Conservation (phyloP, 768 basidiomycete species). For the Leucosporidium scottii region DNA sequence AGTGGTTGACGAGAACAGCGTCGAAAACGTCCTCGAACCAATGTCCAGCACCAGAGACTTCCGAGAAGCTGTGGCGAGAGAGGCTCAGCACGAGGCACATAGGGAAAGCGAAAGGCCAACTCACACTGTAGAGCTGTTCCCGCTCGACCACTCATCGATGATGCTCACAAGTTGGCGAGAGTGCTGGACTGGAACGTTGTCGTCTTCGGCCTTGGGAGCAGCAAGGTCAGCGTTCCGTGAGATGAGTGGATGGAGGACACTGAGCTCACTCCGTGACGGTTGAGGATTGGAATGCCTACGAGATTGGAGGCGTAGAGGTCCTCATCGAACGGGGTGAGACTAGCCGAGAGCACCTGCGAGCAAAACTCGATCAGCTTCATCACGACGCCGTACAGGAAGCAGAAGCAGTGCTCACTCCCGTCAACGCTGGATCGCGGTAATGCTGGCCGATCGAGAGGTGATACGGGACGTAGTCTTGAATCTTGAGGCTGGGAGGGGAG, state of each 20-base stretch:
- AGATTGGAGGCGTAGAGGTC: constrained; percentile 77
- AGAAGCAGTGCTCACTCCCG: neutral
- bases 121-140: constrained; percentile 52
- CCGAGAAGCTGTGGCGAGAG: neutral
- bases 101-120: neutral
- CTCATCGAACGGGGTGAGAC: constrained; percentile 76
- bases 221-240: neutral
- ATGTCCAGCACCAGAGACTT: neutral
- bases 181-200: constrained; percentile 84
- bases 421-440: neutral
- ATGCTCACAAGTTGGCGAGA: constrained; percentile 59
- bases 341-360: constrained; percentile 55
- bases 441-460: neutral
- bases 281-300: constrained; percentile 60
- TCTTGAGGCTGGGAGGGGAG: neutral
- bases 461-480: constrained; percentile 2
- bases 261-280: constrained; percentile 55
- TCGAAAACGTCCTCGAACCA: neutral
- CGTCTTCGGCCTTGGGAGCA: constrained; percentile 59
- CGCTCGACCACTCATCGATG: constrained; percentile 53
- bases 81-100: too few species aligned
- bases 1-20: neutral
- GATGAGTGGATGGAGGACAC: neutral
- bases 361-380: neutral
- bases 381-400: neutral